Percentiles rank a stretch among this genome's conserved stretches.
These are phyloP conservation scores for Biscutella auriculata DNA, from an alignment of 441 rosid species.

Conservation along the genomic window DNA sequence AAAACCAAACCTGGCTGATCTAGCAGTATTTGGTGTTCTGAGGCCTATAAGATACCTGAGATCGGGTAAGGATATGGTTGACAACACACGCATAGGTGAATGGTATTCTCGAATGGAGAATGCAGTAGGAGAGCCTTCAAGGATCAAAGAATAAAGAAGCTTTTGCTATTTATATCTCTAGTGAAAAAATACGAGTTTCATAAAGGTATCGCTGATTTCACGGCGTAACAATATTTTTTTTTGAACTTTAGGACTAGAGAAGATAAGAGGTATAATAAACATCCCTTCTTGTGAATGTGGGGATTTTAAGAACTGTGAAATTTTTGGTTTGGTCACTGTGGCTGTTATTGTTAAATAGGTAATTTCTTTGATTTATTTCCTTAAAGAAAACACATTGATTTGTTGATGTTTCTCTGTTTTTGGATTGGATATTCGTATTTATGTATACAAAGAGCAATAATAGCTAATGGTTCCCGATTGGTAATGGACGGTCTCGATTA, in stretches of 20 bases:
- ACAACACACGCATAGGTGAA: constrained; percentile 74
- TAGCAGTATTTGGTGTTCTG: constrained; percentile 77
- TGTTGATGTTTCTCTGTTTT: not conserved
- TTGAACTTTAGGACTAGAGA: constrained; percentile 1
- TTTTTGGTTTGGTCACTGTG: not conserved
- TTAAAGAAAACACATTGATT: not conserved
- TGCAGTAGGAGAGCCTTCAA: constrained; percentile 53
- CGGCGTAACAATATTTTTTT: constrained; percentile 8
- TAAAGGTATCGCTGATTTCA: constrained; percentile 6
- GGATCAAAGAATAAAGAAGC: constrained; percentile 28
- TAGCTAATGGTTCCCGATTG: too few relatives aligned
- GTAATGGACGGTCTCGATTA: too few relatives aligned
- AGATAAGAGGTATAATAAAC: constrained; percentile 1
- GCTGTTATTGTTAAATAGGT: not conserved
- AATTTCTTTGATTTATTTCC: not conserved
- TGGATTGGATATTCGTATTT: not conserved
- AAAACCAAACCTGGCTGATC: constrained; percentile 84
- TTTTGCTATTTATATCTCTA: not conserved
- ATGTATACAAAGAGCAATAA: too few relatives aligned
- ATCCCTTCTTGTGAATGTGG: constrained; percentile 9
- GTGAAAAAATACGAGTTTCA: constrained; percentile 4
- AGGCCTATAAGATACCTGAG: constrained; percentile 72
- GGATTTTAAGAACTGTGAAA: not conserved
- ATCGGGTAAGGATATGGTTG: constrained; percentile 87
- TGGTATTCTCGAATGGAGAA: constrained; percentile 76